These are phyloP conservation scores for Ehretia macrophylla DNA, from an alignment of 257 asterid species.

Conservation along the genomic window DNA sequence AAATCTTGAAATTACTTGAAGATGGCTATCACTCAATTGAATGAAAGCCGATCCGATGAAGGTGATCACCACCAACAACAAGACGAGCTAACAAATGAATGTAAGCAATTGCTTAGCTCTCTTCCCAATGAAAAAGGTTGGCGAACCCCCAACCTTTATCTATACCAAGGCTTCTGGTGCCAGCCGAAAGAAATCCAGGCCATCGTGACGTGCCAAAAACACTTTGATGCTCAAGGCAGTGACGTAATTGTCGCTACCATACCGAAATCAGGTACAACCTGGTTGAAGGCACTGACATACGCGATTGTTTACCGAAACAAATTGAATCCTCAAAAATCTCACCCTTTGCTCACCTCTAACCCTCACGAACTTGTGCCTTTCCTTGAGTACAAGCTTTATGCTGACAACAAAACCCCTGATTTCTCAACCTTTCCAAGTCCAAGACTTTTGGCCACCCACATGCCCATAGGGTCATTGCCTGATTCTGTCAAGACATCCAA, in stretches of 20 bases:
- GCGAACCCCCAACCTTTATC: conserved; percentile 44
- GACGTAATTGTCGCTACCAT: conserved; percentile 40
- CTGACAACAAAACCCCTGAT: conserved; percentile 22
- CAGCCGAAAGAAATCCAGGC: conserved; percentile 25
- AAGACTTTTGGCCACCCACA: conserved; percentile 37
- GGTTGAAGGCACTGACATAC: conserved; percentile 48
- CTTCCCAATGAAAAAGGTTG: conserved; percentile 54
- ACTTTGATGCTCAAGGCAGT: conserved; percentile 22
- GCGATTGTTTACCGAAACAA: conserved; percentile 25
- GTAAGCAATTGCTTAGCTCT: conserved; percentile 27
- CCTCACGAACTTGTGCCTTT: conserved; percentile 51
- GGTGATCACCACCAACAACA: conserved; percentile 5
- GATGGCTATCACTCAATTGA: conserved; percentile 5
- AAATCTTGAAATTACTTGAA: no score
- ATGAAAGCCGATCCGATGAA: conserved; percentile 2
- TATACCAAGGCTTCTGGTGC: conserved; percentile 47
- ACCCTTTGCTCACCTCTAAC: conserved; percentile 43
- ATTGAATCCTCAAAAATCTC: neutral
- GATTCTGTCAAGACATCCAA: conserved; percentile 17
- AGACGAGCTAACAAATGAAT: conserved; percentile 22
- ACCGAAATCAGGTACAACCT: conserved; percentile 64
- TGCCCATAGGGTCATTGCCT: conserved; percentile 34
- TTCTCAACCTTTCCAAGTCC: conserved; percentile 36
- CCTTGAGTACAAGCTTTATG: conserved; percentile 37
- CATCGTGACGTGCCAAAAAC: conserved; percentile 21